phyloP scores from a whole-genome alignment of 768 basidiomycete genomes.

The Suillus fuscotomentosus region DNA sequence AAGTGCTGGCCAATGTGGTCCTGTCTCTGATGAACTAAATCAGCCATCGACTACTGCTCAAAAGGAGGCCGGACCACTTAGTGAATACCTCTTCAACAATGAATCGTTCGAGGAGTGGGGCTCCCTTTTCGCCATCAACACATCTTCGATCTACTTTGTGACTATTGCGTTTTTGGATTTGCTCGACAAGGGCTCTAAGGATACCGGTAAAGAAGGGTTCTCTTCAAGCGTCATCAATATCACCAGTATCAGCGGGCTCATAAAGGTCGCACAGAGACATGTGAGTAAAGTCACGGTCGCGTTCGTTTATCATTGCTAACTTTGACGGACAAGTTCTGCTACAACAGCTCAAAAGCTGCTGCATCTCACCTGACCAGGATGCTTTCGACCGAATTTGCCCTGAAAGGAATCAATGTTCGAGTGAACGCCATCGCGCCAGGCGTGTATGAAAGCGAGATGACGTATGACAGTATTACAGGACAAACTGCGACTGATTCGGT shows the following conservation, averaged over 20 bases:
- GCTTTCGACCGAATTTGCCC: constrained; percentile 71
- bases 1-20: constrained; percentile 78
- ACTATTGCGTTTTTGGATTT: constrained; percentile 76
- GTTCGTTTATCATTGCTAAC: neutral
- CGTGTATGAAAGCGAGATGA: constrained; percentile 78
- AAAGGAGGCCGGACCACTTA: constrained; percentile 62
- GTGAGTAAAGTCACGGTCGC: constrained; percentile 41
- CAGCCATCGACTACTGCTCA: constrained; percentile 55
- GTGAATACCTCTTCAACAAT: constrained; percentile 67
- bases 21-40: constrained; percentile 55
- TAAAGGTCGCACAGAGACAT: constrained; percentile 72
- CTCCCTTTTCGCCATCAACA: constrained; percentile 62
- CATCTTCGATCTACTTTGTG: constrained; percentile 75
- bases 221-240: constrained; percentile 73
- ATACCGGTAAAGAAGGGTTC: constrained; percentile 54
- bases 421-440: constrained; percentile 77
- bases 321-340: constrained; percentile 63
- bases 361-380: constrained; percentile 75
- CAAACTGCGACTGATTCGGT: constrained; percentile 50
- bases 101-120: constrained; percentile 66
- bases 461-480: constrained; percentile 45
- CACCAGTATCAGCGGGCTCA: constrained; percentile 72
- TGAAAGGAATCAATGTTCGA: constrained; percentile 67
- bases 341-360: constrained; percentile 81
- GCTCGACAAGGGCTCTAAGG: constrained; percentile 68